Conservation (phyloP, 2,329 filamentous ascomycete species). For the Paraphaeosphaeria minitans region DNA sequence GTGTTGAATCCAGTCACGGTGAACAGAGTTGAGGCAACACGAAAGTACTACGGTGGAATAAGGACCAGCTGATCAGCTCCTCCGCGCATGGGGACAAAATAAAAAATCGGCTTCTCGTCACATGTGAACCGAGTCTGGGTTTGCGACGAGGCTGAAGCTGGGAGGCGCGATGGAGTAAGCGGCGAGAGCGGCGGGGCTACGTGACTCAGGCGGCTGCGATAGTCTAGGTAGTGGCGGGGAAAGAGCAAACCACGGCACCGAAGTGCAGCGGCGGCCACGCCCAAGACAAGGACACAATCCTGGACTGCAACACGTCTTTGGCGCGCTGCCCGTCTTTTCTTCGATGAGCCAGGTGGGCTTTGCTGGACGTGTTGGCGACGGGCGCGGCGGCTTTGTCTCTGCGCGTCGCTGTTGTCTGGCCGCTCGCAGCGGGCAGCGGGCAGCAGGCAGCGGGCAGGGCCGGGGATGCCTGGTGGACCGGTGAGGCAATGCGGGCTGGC, state of each 20-base stretch:
- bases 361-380: background rate
- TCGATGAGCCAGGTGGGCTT: background rate
- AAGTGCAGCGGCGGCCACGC: background rate
- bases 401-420: background rate
- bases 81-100: too few species aligned
- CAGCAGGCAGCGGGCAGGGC: too few species aligned
- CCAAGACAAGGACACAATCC: background rate
- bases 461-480: slow-evolving; percentile 4
- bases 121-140: background rate
- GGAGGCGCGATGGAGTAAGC: background rate
- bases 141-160: background rate
- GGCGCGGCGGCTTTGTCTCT: background rate
- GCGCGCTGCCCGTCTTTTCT: background rate
- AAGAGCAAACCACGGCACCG: slow-evolving; percentile 2
- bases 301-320: background rate
- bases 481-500: slow-evolving; percentile 5
- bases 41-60: background rate
- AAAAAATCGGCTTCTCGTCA: too few species aligned
- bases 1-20: background rate
- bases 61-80: background rate
- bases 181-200: slow-evolving; percentile 2
- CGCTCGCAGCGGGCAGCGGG: background rate
- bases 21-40: background rate
- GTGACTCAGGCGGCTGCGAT: background rate
- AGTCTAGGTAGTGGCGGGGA: slow-evolving; percentile 2